phyloP scores from a whole-genome alignment of 2,329 filamentous ascomycete species.

The Venturia aucupariae region DNA sequence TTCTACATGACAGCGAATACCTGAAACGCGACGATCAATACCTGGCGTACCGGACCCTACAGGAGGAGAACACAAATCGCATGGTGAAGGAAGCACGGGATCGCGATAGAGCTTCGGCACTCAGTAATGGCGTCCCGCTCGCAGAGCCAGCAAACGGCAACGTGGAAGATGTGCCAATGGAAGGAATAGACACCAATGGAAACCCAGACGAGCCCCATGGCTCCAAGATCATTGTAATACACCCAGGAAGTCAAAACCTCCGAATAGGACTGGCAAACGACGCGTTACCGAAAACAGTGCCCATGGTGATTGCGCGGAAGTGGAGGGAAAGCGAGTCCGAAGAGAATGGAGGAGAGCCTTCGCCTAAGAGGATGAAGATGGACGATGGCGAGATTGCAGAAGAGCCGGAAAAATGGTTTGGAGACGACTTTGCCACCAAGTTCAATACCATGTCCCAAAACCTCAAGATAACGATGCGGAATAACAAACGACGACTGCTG shows the following conservation, averaged over 20 bases:
- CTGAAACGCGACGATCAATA: conserved; percentile 98
- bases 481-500: conserved; percentile 86
- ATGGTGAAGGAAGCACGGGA: conserved; percentile 83
- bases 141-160: conserved; percentile 22
- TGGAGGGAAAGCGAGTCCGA: conserved; percentile 74
- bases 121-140: conserved; percentile 41
- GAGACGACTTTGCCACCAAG: conserved; percentile 62
- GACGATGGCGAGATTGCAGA: conserved; percentile 49
- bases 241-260: conserved; percentile 90
- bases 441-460: conserved; percentile 79
- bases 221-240: conserved; percentile 88
- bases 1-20: conserved; percentile 59
- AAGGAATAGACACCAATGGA: conserved; percentile 43
- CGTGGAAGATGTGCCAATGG: conserved; percentile 46
- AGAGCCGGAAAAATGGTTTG: conserved; percentile 71
- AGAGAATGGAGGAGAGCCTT: conserved; percentile 68
- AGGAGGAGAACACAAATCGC: conserved; percentile 74
- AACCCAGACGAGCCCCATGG: conserved; percentile 54
- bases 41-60: conserved; percentile 76
- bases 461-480: conserved; percentile 80
- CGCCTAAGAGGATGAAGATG: conserved; percentile 55
- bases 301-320: conserved; percentile 81
- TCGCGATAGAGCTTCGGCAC: conserved; percentile 73
- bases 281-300: conserved; percentile 84
- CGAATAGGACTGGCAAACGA: conserved; percentile 94